Evolutionary conservation across 495 filamentous ascomycete species (phyloP).

Genomic region (Terfezia boudieri): DNA sequence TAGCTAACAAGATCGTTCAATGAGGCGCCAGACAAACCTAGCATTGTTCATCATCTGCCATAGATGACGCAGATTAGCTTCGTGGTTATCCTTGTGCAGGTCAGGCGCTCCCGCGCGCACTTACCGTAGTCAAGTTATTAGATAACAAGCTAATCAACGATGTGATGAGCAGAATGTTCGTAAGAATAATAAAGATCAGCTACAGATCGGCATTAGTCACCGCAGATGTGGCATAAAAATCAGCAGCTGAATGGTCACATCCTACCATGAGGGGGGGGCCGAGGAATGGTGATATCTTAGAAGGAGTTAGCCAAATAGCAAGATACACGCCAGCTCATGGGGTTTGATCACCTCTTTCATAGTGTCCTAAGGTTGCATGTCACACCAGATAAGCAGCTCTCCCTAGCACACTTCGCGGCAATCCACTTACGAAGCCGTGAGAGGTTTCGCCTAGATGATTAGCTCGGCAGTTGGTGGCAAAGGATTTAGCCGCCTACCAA

Average conservation of each 20-base stretch:
- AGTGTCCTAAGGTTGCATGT: slow-evolving; percentile 17
- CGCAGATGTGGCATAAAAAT: slow-evolving; percentile 2
- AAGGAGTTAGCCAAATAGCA: background rate
- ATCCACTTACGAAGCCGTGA: slow-evolving; percentile 51
- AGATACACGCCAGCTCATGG: background rate
- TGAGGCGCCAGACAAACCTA: slow-evolving; percentile 9
- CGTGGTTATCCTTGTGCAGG: background rate
- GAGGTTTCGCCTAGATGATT: background rate
- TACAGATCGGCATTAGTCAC: slow-evolving; percentile 1
- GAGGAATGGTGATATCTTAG: slow-evolving; percentile 28
- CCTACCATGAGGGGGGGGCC: slow-evolving; percentile 48
- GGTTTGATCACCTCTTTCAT: slow-evolving; percentile 24
- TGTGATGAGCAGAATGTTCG: slow-evolving; percentile 77
- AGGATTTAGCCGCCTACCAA: too few species aligned
- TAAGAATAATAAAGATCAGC: slow-evolving; percentile 63
- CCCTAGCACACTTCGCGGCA: background rate
- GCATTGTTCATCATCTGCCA: slow-evolving; percentile 19
- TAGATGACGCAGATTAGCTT: slow-evolving; percentile 5
- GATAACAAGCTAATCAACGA: slow-evolving; percentile 80
- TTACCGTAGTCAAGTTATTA: slow-evolving; percentile 68
- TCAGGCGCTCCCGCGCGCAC: slow-evolving; percentile 16
- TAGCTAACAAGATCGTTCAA: background rate
- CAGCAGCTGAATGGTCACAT: background rate
- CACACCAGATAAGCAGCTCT: slow-evolving; percentile 1
- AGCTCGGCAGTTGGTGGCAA: too few species aligned